phyloP scores from a whole-genome alignment of 176 grass and related monocot genomes.

The Carex littledalei region DNA sequence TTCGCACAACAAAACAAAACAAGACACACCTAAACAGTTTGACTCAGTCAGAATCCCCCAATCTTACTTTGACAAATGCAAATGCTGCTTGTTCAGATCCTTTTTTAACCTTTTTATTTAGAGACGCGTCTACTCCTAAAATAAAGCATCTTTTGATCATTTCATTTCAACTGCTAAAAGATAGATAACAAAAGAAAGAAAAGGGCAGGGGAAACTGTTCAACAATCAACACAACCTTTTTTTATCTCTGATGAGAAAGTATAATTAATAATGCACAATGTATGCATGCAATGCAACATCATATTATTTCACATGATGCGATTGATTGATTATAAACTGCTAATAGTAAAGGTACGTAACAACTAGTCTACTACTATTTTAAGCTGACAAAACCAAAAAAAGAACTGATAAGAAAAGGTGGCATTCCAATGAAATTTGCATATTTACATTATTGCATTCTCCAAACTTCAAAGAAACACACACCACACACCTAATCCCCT shows the following conservation, averaged over 20 bases:
- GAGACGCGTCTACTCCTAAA: background rate
- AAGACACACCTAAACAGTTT: background rate
- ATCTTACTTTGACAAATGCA: background rate
- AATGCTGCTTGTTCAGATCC: background rate
- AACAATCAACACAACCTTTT: no score
- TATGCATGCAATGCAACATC: background rate
- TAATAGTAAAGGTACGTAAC: background rate
- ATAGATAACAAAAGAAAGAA: background rate
- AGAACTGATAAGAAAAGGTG: conserved; percentile 1
- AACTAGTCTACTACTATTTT: background rate
- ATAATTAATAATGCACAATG: no score
- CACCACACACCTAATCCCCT: conserved; percentile 34
- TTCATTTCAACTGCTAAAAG: background rate
- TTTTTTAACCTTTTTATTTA: background rate
- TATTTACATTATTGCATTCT: conserved; percentile 58
- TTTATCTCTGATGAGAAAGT: no score
- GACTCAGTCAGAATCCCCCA: background rate
- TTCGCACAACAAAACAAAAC: background rate
- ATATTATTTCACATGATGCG: background rate
- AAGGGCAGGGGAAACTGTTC: no score
- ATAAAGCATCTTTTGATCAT: background rate
- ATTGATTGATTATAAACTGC: background rate
- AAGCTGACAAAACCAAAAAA: background rate
- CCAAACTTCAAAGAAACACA: conserved; percentile 57
- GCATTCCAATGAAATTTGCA: conserved; percentile 38